Base-by-base conservation (phyloP, 129 eudicot genomes). In the Tagetes erecta region DNA sequence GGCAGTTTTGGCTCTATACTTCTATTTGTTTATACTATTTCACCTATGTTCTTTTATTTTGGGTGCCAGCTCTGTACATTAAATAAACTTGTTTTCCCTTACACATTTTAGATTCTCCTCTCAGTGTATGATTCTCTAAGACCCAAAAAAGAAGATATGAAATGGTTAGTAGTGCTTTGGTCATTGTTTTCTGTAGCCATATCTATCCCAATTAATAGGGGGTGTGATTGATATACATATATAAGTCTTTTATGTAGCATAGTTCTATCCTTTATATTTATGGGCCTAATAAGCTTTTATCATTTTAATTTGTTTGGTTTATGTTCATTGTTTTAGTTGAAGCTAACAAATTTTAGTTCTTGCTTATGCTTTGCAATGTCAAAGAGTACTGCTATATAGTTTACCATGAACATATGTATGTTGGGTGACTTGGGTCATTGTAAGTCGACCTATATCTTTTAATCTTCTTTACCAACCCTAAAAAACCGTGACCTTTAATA, bases 1-100 rank as follows among this genome's bases (percentile, higher is more conserved):
- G 51, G 70, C 71, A 37, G 47, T 74, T 49, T 49, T 63, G 63
- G 59, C 8, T 8, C 49, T 44, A 44, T 44, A 44, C 11, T 74
- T 35, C 6, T 62, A 30, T 60, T 3, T 9, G 37, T 62, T 14
- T 60, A 13, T 60, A 47, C 37, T 36, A 59, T 44, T 56, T 73
- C 50, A 44, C 36, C 9, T 60, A 35, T 13, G 3, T 45, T 33
- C 30, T 59, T 3, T 72, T 55, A 44, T 56, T 56, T 8, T 67
- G 36, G 55, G 8, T 73, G 65, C 46, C 74, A 45, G 37, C 12
- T 56, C 5, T 56, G 37, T 27, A 3, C 63, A 30, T 27, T 5
- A 27, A 56, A 27, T 56, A 56, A 56, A 56, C 38, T 30, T 56
- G 37, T 30, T 56, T 37, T 31, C 0, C 37, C 27, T 56, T 30